Evolutionary conservation across 768 basidiomycete genomes (phyloP).

Genomic region (Cystofilobasidium macerans): DNA sequence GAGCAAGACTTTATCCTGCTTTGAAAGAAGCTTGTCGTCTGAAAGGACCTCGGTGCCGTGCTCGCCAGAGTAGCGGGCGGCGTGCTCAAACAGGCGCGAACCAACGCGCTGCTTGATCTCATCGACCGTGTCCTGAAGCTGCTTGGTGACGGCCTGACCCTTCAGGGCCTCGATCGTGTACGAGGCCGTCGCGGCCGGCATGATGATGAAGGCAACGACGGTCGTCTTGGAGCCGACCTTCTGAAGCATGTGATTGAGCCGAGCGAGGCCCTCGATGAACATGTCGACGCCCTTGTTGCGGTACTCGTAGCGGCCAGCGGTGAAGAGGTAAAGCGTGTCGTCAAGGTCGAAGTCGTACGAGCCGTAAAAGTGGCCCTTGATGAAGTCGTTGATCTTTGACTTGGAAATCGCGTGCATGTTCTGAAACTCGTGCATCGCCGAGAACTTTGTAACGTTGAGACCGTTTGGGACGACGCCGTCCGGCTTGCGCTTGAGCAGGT

Average conservation of each 20-base stretch:
- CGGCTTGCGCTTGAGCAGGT: slow-evolving; percentile 87
- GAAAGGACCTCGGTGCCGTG: slow-evolving; percentile 60
- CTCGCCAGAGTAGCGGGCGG: slow-evolving; percentile 82
- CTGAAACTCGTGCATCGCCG: slow-evolving; percentile 98
- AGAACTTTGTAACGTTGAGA: slow-evolving; percentile 96
- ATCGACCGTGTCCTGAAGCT: slow-evolving; percentile 85
- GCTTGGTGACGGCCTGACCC: slow-evolving; percentile 92
- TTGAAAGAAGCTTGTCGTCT: slow-evolving; percentile 65
- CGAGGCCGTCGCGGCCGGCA: slow-evolving; percentile 90
- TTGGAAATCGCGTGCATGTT: slow-evolving; percentile 86
- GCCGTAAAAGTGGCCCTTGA: slow-evolving; percentile 95
- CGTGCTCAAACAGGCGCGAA: slow-evolving; percentile 82
- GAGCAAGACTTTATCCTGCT: slow-evolving; percentile 84
- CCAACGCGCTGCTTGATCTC: slow-evolving; percentile 93
- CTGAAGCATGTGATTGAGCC: slow-evolving; percentile 58
- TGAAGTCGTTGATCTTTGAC: slow-evolving; percentile 97
- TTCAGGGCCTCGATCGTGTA: slow-evolving; percentile 98
- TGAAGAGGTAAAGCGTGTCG: slow-evolving; percentile 70
- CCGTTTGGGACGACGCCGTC: slow-evolving; percentile 97
- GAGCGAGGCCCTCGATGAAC: slow-evolving; percentile 95
- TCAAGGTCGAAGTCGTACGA: slow-evolving; percentile 94
- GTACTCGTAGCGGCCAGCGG: slow-evolving; percentile 98
- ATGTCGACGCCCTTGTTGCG: slow-evolving; percentile 99
- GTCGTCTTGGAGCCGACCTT: slow-evolving; percentile 60
- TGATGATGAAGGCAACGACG: slow-evolving; percentile 96